Percentiles rank a stretch among this genome's conserved stretches.
Evolutionary conservation across 495 filamentous ascomycete species (phyloP).

Genomic region (Evansstolkia leycettana): DNA sequence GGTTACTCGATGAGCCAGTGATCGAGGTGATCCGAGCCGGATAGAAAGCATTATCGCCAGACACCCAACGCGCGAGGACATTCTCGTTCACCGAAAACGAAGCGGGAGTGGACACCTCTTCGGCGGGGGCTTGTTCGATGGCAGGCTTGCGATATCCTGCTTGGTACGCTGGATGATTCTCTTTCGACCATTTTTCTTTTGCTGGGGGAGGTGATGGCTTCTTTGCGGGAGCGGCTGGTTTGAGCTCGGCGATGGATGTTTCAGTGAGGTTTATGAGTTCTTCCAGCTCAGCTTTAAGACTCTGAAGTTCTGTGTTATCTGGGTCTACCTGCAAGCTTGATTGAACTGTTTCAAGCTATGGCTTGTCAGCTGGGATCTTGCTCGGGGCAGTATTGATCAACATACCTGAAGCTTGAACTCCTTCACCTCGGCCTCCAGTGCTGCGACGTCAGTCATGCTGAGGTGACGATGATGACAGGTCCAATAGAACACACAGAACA

Average conservation of each 20-base stretch:
- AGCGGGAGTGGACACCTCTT: conserved; percentile 35
- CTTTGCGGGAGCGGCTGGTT: conserved; percentile 40
- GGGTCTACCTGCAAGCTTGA: conserved; percentile 69
- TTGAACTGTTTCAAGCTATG: conserved; percentile 69
- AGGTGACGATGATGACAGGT: neutral
- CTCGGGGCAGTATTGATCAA: neutral
- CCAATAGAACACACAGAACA: too few relatives aligned
- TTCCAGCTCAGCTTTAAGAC: conserved; percentile 71
- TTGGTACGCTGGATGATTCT: conserved; percentile 59
- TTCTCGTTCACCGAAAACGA: conserved; percentile 80
- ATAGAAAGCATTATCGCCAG: conserved; percentile 84
- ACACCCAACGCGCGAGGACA: conserved; percentile 80
- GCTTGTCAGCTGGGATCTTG: neutral
- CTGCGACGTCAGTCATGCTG: conserved; percentile 48
- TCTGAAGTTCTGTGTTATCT: conserved; percentile 67
- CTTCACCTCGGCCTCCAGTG: conserved; percentile 63
- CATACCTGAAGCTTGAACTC: conserved; percentile 72
- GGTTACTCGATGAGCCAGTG: conserved; percentile 76
- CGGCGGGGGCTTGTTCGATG: conserved; percentile 24
- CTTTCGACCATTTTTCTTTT: conserved; percentile 60
- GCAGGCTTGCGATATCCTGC: conserved; percentile 35
- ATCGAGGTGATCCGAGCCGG: conserved; percentile 86
- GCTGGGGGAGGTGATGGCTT: conserved; percentile 31
- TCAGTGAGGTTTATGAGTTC: conserved; percentile 69
- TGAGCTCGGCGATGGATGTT: conserved; percentile 69